Evolutionary conservation across 2,329 filamentous ascomycete genomes (phyloP), one percentile per base, ranked within the genome.

Genomic region (Daldinia sp.): DNA sequence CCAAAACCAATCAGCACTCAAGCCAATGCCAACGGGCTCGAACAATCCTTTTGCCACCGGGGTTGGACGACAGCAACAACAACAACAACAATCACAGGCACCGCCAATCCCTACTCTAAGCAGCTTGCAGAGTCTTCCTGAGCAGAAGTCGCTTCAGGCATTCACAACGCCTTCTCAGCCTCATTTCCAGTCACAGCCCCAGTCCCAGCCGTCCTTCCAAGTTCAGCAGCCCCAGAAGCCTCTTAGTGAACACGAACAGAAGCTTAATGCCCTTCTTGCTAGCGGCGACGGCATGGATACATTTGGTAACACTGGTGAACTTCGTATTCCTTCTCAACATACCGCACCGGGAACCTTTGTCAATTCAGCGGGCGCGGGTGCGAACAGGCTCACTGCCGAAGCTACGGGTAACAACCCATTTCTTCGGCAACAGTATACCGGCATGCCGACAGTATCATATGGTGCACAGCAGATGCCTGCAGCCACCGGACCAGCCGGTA

Each of bases 321-420:
- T 97, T 47, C 93, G 95, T 77, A 96, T 99, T 67, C 95, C 95
- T 1, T 89, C 95, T 1, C 95, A 99, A 76, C 95, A 99, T 77
- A 99, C 95, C 0, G 93, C 95, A 1, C 95, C 95, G 0, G 95
- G 94, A 23, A 96, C 92, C 0, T 99, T 98, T 76, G 90, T 99
- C 79, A 99, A 99, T 80, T 96, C 92, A 63, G 93, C 95, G 5
- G 95, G 95, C 50, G 83, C 90, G 34, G 92, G 92, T n/a, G 80
- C 92, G 59, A 87, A 87, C 70, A 85, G 86, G 60, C 78, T 97
- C 41, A 91, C 82, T 63, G 75, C 82, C 55, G 82, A 93, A 17
- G 92, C 92, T 0, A 93, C 89, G 1, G 90, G 90, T 29, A 95
- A 87, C 80, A 98, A 98, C 74, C 95, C 95, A 0, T 99, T 98